Evolutionary conservation across 768 basidiomycete genomes (phyloP), one percentile per base, ranked within the genome.

Genomic region (Amanita pallidorosea): DNA sequence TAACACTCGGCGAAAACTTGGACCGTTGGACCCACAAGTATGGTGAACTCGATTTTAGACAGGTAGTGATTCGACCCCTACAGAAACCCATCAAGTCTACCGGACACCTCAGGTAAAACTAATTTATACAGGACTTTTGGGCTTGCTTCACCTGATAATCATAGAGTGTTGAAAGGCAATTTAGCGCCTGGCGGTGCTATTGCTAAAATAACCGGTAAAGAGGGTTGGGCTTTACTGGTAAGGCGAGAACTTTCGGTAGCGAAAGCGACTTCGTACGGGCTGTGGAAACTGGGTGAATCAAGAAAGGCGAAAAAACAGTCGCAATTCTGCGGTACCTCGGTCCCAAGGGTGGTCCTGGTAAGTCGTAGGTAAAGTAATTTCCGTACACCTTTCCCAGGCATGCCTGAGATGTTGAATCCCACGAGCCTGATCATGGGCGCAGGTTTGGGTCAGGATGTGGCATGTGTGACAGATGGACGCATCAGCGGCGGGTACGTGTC

Each of bases 401-500:
- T 99, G 95, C 95, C 93, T 45, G 96, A 99, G 73, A 99, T 99
- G 96, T 76, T 98, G 53, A 97, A 97, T 65, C 94, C 94, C 22
- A 98, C 95, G 29, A 90, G 89, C 71, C 65, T 98, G 61, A 93
- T 99, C 66, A 98, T 99, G 90, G 96, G 96, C 50, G 96, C 96
- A 11, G 96, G 96, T 9, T 76, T 98, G 9, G 96, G 96, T 9
- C 72, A 86, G 57, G 95, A 98, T 58, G 96, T 98, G 45, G 95
- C 95, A 35, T 97, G 91, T 66, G 67, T 99, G 57, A 99, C 96
- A n/a, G 95, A 99, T 68, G 96, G 96, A 46, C 82, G 96, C 57
- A 98, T 99, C 74, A 91, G 88, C 63, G 94, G 94, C 72, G 94
- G 94, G 92, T 96, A 68, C 84, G 74, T 40, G 42, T 56, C 51